Evolutionary conservation across 1,284 basidiomycete genomes (phyloP).

Genomic region (Phlebopus sp.): DNA sequence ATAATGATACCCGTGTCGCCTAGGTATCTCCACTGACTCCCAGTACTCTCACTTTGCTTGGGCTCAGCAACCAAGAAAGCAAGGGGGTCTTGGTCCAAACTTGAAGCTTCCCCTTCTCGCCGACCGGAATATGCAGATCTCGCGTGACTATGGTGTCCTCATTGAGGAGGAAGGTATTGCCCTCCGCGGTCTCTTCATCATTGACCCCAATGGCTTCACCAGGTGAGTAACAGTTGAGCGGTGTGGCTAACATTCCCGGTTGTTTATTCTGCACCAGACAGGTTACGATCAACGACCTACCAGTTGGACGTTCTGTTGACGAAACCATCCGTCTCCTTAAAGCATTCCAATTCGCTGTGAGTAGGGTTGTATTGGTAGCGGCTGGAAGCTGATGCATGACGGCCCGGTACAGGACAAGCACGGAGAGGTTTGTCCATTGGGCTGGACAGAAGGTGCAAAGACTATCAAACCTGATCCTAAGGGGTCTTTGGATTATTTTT

Average conservation of each 20-base stretch:
- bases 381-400: neutral
- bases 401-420: slow-evolving; percentile 61
- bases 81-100: slow-evolving; percentile 86
- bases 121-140: slow-evolving; percentile 66
- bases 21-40: slow-evolving; percentile 82
- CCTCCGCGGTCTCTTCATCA: slow-evolving; percentile 85
- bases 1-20: slow-evolving; percentile 1
- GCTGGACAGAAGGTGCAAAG: slow-evolving; percentile 75
- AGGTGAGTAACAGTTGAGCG: slow-evolving; percentile 46
- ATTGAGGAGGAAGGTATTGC: slow-evolving; percentile 84
- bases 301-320: slow-evolving; percentile 88
- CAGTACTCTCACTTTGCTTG: slow-evolving; percentile 87
- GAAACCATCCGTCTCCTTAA: slow-evolving; percentile 87
- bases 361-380: slow-evolving; percentile 23
- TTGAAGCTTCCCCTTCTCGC: slow-evolving; percentile 78
- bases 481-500: slow-evolving; percentile 76
- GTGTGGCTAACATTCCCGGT: neutral
- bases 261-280: slow-evolving; percentile 43
- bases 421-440: slow-evolving; percentile 88
- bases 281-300: slow-evolving; percentile 86
- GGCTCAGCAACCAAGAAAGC: slow-evolving; percentile 74
- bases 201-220: slow-evolving; percentile 83
- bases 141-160: slow-evolving; percentile 80
- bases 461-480: slow-evolving; percentile 79
- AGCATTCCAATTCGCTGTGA: slow-evolving; percentile 85